phyloP scores from a whole-genome alignment of 164 flowering plant species.

The Kingdonia uniflora region DNA sequence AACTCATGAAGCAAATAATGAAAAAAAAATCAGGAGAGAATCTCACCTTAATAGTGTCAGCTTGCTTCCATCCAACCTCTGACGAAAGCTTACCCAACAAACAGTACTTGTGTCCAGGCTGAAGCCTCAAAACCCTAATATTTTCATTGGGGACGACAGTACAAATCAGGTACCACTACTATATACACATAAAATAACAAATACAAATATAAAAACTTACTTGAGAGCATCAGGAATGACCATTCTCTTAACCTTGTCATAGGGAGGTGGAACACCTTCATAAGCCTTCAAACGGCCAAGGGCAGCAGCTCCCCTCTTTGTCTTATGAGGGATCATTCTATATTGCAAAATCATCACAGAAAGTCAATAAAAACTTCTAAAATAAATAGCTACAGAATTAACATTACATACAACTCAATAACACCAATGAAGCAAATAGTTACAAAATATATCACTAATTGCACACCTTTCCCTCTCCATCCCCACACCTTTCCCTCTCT shows the following conservation, averaged over 20 bases:
- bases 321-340: slow-evolving; percentile 14
- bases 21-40: neutral
- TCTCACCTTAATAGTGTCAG: slow-evolving; percentile 9
- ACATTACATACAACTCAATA: too few relatives aligned
- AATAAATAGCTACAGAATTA: neutral
- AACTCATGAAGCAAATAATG: too few relatives aligned
- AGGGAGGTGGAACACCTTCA: slow-evolving; percentile 13
- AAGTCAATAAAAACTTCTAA: neutral
- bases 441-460: too few relatives aligned
- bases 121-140: slow-evolving; percentile 13
- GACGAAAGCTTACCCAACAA: slow-evolving; percentile 9
- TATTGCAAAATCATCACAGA: neutral
- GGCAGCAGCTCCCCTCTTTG: slow-evolving; percentile 11
- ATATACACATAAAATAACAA: neutral
- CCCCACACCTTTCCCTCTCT: too few relatives aligned
- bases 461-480: too few relatives aligned
- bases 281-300: slow-evolving; percentile 10
- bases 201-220: neutral
- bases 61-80: slow-evolving; percentile 12
- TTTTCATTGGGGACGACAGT: neutral
- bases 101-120: slow-evolving; percentile 13
- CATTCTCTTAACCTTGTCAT: slow-evolving; percentile 14
- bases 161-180: neutral
- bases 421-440: neutral
- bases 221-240: slow-evolving; percentile 15